phyloP scores from a whole-genome alignment of 2,329 filamentous ascomycete species.

The Alternaria postmessia region DNA sequence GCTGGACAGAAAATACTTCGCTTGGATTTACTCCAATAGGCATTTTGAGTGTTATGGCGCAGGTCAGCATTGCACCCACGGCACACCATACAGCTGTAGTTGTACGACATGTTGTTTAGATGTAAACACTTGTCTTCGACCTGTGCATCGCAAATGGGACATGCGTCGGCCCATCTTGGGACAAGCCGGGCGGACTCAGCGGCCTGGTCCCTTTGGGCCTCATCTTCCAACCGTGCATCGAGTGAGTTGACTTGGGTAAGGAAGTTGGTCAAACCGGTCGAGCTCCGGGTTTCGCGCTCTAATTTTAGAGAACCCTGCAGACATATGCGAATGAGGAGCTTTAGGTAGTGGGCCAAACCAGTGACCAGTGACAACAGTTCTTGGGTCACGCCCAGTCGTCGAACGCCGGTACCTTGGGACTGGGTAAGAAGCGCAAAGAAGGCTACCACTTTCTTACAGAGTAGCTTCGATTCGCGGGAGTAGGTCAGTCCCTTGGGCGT shows the following conservation, averaged over 20 bases:
- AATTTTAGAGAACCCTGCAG: slow-evolving; percentile 91
- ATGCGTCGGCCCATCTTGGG: slow-evolving; percentile 72
- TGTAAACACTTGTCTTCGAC: slow-evolving; percentile 94
- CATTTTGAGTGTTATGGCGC: slow-evolving; percentile 72
- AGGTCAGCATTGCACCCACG: slow-evolving; percentile 77
- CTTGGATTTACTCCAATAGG: slow-evolving; percentile 73
- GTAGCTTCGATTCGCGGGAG: slow-evolving; percentile 91
- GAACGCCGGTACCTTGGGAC: slow-evolving; percentile 87
- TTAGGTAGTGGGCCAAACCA: slow-evolving; percentile 94
- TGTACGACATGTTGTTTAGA: slow-evolving; percentile 79
- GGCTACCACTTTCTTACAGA: slow-evolving; percentile 99
- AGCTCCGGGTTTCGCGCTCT: slow-evolving; percentile 79
- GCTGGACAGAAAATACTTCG: slow-evolving; percentile 74
- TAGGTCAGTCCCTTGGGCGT: slow-evolving; percentile 88
- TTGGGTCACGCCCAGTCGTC: slow-evolving; percentile 94
- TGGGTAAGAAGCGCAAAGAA: slow-evolving; percentile 97
- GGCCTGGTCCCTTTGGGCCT: slow-evolving; percentile 50
- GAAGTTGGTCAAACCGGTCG: slow-evolving; percentile 81
- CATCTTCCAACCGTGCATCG: slow-evolving; percentile 61
- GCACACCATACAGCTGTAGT: slow-evolving; percentile 78
- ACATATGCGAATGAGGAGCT: slow-evolving; percentile 95
- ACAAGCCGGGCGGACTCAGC: slow-evolving; percentile 55
- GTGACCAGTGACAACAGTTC: slow-evolving; percentile 98
- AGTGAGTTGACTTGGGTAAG: slow-evolving; percentile 83
- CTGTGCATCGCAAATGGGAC: slow-evolving; percentile 79